Conservation (phyloP, 495 filamentous ascomycete genomes). For the Penicillium macrosclerotiorum region DNA sequence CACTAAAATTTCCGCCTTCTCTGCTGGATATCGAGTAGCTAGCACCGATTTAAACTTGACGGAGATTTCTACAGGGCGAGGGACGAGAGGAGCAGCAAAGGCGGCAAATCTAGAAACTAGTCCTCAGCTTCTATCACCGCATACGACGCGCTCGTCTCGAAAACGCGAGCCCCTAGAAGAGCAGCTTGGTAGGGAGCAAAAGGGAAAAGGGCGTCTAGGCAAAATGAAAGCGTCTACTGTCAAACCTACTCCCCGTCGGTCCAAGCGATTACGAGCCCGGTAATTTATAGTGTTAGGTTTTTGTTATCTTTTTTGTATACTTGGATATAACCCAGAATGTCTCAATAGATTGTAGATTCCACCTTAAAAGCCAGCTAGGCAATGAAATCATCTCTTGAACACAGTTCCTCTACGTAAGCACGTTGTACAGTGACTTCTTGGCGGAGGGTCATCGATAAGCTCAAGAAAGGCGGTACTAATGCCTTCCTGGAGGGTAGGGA, state of each 20-base stretch:
- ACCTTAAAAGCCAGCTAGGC: no score
- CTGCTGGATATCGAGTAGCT: conserved; percentile 11
- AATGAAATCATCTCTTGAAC: no score
- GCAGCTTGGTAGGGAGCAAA: neutral
- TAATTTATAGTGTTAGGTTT: neutral
- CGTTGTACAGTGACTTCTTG: no score
- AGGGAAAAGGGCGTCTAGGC: neutral
- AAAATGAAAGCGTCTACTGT: conserved; percentile 1
- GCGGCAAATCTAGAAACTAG: conserved; percentile 6
- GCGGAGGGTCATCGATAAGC: no score
- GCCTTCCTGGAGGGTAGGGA: no score
- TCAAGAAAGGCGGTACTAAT: no score
- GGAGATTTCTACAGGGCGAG: conserved; percentile 12
- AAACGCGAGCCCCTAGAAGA: conserved; percentile 2
- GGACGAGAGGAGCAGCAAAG: conserved; percentile 17
- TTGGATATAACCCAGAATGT: neutral
- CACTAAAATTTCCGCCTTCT: conserved; percentile 6
- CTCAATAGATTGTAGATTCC: neutral
- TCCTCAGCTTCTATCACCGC: conserved; percentile 3
- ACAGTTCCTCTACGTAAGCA: no score
- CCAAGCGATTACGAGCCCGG: conserved; percentile 5
- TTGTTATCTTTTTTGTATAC: neutral
- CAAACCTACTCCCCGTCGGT: neutral
- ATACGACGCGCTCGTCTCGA: conserved; percentile 3
- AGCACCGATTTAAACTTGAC: conserved; percentile 5